These are phyloP conservation scores for Fusarium concolor DNA, from an alignment of 2,329 filamentous ascomycete genomes.

Conservation along the genomic window DNA sequence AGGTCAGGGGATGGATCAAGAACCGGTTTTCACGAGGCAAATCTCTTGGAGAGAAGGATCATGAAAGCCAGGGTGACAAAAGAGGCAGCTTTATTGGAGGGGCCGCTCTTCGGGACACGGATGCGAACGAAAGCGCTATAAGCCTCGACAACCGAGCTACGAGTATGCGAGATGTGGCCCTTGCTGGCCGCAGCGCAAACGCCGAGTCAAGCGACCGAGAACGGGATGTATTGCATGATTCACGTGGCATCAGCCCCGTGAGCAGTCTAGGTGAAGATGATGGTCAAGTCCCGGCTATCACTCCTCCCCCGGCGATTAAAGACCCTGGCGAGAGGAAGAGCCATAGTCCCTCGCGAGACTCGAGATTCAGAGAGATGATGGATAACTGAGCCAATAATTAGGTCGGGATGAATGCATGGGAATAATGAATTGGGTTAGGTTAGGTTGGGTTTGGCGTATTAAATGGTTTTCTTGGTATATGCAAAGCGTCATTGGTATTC, in stretches of 20 bases:
- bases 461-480: not conserved
- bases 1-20: conserved; percentile 67
- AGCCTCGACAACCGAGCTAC: conserved; percentile 57
- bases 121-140: conserved; percentile 58
- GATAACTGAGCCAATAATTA: conserved; percentile 39
- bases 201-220: conserved; percentile 39
- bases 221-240: conserved; percentile 43
- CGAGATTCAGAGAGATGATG: conserved; percentile 70
- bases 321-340: conserved; percentile 53
- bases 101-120: conserved; percentile 57
- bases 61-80: conserved; percentile 53
- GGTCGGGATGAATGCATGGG: not conserved
- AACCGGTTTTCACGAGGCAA: conserved; percentile 62
- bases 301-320: conserved; percentile 54
- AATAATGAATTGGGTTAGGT: not conserved
- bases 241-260: conserved; percentile 53
- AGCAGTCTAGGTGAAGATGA: conserved; percentile 49
- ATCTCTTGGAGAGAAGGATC: conserved; percentile 54
- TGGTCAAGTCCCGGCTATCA: conserved; percentile 45
- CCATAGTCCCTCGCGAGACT: conserved; percentile 66
- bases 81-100: conserved; percentile 63
- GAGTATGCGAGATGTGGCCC: conserved; percentile 61
- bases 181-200: conserved; percentile 54
- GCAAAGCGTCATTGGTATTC: not conserved
- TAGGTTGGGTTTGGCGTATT: not conserved